Conservation (phyloP, 2,329 filamentous ascomycete genomes). For the Aspergillus sclerotialis region DNA sequence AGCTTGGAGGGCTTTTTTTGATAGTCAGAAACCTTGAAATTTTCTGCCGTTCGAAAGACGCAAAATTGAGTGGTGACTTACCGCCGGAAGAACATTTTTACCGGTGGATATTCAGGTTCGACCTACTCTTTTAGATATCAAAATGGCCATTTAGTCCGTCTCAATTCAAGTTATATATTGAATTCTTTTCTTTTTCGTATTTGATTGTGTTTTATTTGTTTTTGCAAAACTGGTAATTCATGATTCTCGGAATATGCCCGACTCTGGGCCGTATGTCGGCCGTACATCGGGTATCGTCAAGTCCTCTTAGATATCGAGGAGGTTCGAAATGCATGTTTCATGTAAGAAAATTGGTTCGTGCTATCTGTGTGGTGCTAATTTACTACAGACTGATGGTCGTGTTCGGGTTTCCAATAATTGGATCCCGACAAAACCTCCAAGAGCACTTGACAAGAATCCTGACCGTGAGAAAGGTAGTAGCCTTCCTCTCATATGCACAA, state of each 20-base stretch:
- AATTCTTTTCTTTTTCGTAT: not conserved
- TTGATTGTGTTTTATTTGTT: not conserved
- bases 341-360: constrained; percentile 20
- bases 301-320: constrained; percentile 11
- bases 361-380: constrained; percentile 6
- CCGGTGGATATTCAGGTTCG: no score
- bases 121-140: not conserved
- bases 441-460: constrained; percentile 52
- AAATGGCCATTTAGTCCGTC: not conserved
- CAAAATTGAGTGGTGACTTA: constrained; percentile 6
- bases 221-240: constrained; percentile 9
- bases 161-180: constrained; percentile 7
- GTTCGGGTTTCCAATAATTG: constrained; percentile 67
- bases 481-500: not conserved
- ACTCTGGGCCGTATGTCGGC: constrained; percentile 17
- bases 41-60: constrained; percentile 25
- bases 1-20: constrained; percentile 10
- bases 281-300: constrained; percentile 19
- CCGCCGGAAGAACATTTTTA: constrained; percentile 21
- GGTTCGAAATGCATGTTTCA: constrained; percentile 22
- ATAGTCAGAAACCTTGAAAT: constrained; percentile 21
- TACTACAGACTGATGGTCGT: constrained; percentile 46
- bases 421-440: constrained; percentile 69
- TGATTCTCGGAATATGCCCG: constrained; percentile 21
- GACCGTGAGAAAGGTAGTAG: constrained; percentile 40